A percentile compares a stretch with the other conserved stretches of the same genome.
Conservation (phyloP, 805 yeast genomes). For the Candida fluviatilis region DNA sequence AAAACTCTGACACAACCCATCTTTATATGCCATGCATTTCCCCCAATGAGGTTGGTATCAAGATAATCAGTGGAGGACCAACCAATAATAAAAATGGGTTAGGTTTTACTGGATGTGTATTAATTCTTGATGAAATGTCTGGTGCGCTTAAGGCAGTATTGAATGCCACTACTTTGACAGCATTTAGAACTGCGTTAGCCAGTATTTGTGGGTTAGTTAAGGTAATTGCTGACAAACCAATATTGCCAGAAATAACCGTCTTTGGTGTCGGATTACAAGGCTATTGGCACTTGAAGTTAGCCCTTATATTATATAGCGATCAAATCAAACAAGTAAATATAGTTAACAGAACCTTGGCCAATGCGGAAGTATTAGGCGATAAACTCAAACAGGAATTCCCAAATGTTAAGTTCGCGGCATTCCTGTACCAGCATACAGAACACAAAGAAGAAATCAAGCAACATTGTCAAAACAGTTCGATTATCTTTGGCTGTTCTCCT, state of each 20-base stretch:
- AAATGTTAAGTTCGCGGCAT: conserved; percentile 17
- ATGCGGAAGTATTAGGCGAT: conserved; percentile 30
- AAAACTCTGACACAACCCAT: conserved; percentile 40
- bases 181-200: conserved; percentile 63
- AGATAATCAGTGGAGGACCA: conserved; percentile 54
- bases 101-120: conserved; percentile 58
- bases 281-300: conserved; percentile 55
- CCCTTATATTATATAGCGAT: conserved; percentile 35
- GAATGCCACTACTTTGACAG: conserved; percentile 58
- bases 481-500: conserved; percentile 61
- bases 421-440: conserved; percentile 12
- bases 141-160: conserved; percentile 52
- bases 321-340: conserved; percentile 39
- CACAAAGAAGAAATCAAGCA: conserved; percentile 12
- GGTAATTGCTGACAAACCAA: conserved; percentile 16
- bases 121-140: conserved; percentile 44
- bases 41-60: conserved; percentile 49
- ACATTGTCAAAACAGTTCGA: conserved; percentile 34
- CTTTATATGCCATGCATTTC: conserved; percentile 66
- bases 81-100: conserved; percentile 24
- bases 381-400: conserved; percentile 24
- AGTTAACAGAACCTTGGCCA: conserved; percentile 39
- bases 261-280: conserved; percentile 66
- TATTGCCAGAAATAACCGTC: conserved; percentile 30
- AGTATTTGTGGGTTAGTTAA: conserved; percentile 45